Conservation (phyloP, 305 asterid species). For the Lippia alba region DNA sequence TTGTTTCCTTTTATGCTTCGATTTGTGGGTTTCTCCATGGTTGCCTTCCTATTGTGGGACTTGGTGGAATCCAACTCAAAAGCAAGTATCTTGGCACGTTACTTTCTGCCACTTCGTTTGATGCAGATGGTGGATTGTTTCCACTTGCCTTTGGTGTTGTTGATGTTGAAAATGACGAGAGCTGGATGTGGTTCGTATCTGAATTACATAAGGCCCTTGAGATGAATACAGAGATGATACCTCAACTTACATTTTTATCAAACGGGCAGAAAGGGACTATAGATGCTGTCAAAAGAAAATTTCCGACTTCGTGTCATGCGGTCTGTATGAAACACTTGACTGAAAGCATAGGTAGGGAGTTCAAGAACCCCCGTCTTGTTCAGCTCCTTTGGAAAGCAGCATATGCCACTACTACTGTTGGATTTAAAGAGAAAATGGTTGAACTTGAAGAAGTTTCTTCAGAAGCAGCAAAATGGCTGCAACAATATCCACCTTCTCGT, state of each 20-base stretch:
- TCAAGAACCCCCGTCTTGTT: constrained; percentile 70
- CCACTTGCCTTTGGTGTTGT: constrained; percentile 75
- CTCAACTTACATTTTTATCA: constrained; percentile 60
- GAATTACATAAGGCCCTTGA: constrained; percentile 66
- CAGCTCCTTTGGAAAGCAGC: constrained; percentile 78
- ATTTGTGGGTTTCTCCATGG: constrained; percentile 65
- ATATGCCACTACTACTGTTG: constrained; percentile 53
- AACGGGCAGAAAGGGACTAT: constrained; percentile 57
- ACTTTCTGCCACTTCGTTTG: constrained; percentile 75
- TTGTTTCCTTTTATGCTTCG: constrained; percentile 70
- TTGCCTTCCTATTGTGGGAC: constrained; percentile 66
- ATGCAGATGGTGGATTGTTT: constrained; percentile 75
- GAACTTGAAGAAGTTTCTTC: constrained; percentile 70
- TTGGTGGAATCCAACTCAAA: constrained; percentile 67
- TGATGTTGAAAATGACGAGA: constrained; percentile 67
- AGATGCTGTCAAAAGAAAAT: constrained; percentile 67
- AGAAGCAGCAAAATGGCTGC: constrained; percentile 67
- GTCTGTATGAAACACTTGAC: constrained; percentile 69
- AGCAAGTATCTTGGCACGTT: constrained; percentile 74
- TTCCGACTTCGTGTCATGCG: constrained; percentile 54
- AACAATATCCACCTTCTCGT: constrained; percentile 57
- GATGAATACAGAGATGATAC: constrained; percentile 54
- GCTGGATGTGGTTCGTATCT: constrained; percentile 80
- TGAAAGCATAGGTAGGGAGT: constrained; percentile 70
- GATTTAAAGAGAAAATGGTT: constrained; percentile 61